These are phyloP conservation scores for Jackrogersella multiformis DNA, from an alignment of 495 filamentous ascomycete genomes.

Conservation along the genomic window DNA sequence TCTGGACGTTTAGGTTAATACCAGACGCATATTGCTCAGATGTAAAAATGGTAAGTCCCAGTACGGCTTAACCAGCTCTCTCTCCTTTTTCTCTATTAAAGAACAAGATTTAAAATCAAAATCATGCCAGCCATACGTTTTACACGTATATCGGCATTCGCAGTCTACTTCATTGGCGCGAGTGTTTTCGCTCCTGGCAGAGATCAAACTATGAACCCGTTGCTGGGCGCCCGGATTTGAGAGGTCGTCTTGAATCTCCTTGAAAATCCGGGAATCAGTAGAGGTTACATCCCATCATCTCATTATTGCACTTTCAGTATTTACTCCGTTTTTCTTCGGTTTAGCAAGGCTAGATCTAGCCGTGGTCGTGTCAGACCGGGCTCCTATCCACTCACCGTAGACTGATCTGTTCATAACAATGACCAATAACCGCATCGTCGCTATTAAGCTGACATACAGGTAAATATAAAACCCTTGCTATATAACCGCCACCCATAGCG, in stretches of 20 bases:
- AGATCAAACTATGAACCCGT: conserved; percentile 53
- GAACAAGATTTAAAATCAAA: too few species aligned
- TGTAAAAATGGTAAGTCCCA: conserved; percentile 8
- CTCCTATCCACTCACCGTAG: conserved; percentile 22
- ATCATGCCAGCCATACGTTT: conserved; percentile 46
- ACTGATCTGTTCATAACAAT: background rate
- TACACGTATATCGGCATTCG: conserved; percentile 52
- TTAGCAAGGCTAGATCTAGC: conserved; percentile 4
- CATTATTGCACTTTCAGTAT: conserved; percentile 14
- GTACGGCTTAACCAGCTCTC: background rate
- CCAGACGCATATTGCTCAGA: background rate
- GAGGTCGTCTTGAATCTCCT: conserved; percentile 56
- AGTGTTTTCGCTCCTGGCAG: conserved; percentile 56
- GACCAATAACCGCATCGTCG: conserved; percentile 15
- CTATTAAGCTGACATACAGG: conserved; percentile 26
- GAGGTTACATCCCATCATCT: conserved; percentile 58
- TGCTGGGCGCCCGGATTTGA: conserved; percentile 61
- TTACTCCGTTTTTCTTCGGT: conserved; percentile 35
- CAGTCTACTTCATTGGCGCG: conserved; percentile 46
- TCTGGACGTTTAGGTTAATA: background rate
- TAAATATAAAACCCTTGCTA: conserved; percentile 16
- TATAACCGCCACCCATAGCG: conserved; percentile 5
- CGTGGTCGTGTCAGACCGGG: conserved; percentile 30
- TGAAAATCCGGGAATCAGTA: conserved; percentile 60
- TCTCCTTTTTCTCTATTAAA: too few species aligned